These are phyloP conservation scores for Scheffersomyces parashehatae DNA, from an alignment of 1,139 yeast genomes.

Conservation along the genomic window DNA sequence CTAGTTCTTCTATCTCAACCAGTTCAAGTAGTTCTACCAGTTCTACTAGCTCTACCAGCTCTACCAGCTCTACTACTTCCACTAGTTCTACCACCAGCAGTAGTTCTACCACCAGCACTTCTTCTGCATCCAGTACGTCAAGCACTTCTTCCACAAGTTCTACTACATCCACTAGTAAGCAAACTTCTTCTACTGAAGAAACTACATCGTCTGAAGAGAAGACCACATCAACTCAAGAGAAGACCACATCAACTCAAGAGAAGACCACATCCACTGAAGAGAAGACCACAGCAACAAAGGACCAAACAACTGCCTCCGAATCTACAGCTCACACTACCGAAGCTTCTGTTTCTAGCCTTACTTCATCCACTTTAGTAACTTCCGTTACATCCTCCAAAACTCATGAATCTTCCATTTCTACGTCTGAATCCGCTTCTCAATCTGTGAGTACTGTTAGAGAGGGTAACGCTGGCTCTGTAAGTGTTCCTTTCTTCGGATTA, in stretches of 20 bases:
- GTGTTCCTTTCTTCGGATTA: neutral
- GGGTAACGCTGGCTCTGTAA: neutral
- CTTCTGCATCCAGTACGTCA: slow-evolving; percentile 10
- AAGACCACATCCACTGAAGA: too few species aligned
- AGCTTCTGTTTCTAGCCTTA: slow-evolving; percentile 7
- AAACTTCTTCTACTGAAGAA: too few species aligned
- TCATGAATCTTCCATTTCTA: neutral
- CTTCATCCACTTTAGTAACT: slow-evolving; percentile 2
- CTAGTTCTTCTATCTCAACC: slow-evolving; percentile 7
- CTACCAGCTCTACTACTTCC: slow-evolving; percentile 2
- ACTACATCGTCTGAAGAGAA: too few species aligned
- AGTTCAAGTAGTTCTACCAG: slow-evolving; percentile 12
- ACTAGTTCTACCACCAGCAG: slow-evolving; percentile 3
- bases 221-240: too few species aligned
- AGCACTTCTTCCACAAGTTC: slow-evolving; percentile 6
- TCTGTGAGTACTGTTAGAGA: neutral
- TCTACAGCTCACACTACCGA: neutral
- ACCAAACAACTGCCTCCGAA: slow-evolving; percentile 3
- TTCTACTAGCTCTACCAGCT: slow-evolving; percentile 9
- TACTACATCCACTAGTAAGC: neutral
- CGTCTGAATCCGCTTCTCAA: neutral
- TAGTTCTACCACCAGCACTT: slow-evolving; percentile 7
- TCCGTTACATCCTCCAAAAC: neutral
- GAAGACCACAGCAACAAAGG: too few species aligned
- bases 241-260: too few species aligned